A percentile compares a stretch with the other conserved stretches of the same genome.
These are phyloP conservation scores for Pneumocystis carinii DNA, from an alignment of 1,139 yeast species.

Conservation along the genomic window DNA sequence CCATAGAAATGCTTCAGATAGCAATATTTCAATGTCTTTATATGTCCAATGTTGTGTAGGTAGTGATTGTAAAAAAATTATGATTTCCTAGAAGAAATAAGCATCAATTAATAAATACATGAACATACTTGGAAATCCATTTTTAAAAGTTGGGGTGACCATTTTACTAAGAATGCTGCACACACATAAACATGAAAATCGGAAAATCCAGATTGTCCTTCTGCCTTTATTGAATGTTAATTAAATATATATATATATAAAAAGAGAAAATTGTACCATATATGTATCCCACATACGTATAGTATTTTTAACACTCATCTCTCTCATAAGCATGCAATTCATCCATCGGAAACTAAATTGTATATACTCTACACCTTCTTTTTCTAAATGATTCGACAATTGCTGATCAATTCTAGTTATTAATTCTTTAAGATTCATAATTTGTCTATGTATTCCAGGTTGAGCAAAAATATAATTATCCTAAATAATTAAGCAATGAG, in stretches of 20 bases:
- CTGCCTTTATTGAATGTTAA: conserved; percentile 30
- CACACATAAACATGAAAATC: conserved; percentile 94
- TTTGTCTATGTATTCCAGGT: conserved; percentile 91
- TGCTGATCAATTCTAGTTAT: conserved; percentile 67
- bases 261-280: conserved; percentile 22
- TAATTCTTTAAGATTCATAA: conserved; percentile 59
- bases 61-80: conserved; percentile 74
- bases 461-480: conserved; percentile 96
- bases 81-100: conserved; percentile 49
- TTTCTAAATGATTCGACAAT: conserved; percentile 56
- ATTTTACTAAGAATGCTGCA: conserved; percentile 88
- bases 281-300: conserved; percentile 98
- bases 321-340: conserved; percentile 95
- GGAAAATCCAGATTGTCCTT: conserved; percentile 68
- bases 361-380: conserved; percentile 75
- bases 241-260: not conserved
- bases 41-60: conserved; percentile 81
- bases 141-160: conserved; percentile 59
- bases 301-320: conserved; percentile 58
- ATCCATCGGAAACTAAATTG: conserved; percentile 97
- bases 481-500: conserved; percentile 27
- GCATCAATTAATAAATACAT: not conserved
- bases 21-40: conserved; percentile 74
- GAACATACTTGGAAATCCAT: conserved; percentile 47
- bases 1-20: conserved; percentile 95